A percentile compares a stretch with the other conserved stretches of the same genome.
Conservation (phyloP, 306 rosid genomes). For the Lagenaria siceraria region DNA sequence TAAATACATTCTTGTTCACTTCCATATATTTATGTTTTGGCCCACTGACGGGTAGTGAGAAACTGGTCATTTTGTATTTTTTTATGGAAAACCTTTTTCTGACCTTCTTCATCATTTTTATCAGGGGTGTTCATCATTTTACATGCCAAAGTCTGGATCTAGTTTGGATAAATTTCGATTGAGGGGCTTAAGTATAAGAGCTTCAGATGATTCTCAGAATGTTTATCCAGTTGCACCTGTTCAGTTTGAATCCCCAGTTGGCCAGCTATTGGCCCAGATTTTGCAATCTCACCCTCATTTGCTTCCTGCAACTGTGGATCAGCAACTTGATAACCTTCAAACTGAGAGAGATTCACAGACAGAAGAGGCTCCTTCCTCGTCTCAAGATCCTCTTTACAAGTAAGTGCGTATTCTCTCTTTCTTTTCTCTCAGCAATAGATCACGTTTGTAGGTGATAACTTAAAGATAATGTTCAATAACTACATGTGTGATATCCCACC, state of each 20-base stretch:
- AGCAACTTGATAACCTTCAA: conserved; percentile 87
- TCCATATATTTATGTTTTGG: not conserved
- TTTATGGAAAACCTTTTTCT: not conserved
- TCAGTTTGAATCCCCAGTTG: conserved; percentile 64
- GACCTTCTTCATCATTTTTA: not conserved
- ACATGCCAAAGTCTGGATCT: conserved; percentile 33
- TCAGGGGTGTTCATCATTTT: conserved; percentile 49
- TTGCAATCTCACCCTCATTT: conserved; percentile 83
- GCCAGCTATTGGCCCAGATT: conserved; percentile 84
- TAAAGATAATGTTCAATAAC: not conserved
- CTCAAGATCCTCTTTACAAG: conserved; percentile 60
- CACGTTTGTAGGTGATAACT: not conserved
- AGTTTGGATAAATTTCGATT: conserved; percentile 37
- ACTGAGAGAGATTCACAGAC: conserved; percentile 37
- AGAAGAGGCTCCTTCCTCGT: conserved; percentile 27
- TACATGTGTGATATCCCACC: too few species aligned
- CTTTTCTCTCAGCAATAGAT: not conserved
- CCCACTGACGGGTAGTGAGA: not conserved
- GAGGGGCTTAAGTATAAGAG: conserved; percentile 50
- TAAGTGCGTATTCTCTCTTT: conserved; percentile 19
- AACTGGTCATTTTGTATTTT: not conserved
- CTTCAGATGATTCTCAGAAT: conserved; percentile 53
- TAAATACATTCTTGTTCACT: not conserved
- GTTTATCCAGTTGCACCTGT: conserved; percentile 63
- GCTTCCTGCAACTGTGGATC: conserved; percentile 69